Percentiles rank a stretch among this genome's conserved stretches.
Conservation (phyloP, 2,329 filamentous ascomycete species). For the Aspergillus pseudonomiae region DNA sequence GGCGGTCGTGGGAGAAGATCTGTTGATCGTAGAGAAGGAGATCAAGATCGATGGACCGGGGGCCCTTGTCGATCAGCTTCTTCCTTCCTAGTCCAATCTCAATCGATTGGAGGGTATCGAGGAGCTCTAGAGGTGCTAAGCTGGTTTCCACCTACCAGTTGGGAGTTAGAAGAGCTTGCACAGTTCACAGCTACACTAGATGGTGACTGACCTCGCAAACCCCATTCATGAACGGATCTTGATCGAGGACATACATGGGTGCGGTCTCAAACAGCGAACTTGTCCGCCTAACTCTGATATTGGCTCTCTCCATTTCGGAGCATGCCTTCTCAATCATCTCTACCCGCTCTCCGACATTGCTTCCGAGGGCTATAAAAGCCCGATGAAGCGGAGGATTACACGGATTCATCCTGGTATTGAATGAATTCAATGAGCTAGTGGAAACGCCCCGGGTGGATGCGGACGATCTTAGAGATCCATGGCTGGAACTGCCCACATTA, state of each 20-base stretch:
- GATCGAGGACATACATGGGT: slow-evolving; percentile 94
- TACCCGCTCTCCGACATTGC: slow-evolving; percentile 86
- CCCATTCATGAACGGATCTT: slow-evolving; percentile 87
- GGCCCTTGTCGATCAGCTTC: slow-evolving; percentile 90
- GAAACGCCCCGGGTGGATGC: slow-evolving; percentile 16
- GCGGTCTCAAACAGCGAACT: slow-evolving; percentile 93
- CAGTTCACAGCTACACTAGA: not conserved
- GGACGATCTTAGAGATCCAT: slow-evolving; percentile 10
- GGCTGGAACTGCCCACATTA: not conserved
- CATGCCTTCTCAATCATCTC: slow-evolving; percentile 84
- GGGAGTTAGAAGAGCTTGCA: slow-evolving; percentile 15
- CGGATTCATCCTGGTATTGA: slow-evolving; percentile 23
- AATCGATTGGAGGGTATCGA: slow-evolving; percentile 81
- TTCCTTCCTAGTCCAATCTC: slow-evolving; percentile 77
- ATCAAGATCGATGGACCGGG: slow-evolving; percentile 91
- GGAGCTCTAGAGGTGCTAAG: slow-evolving; percentile 71
- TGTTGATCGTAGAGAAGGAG: slow-evolving; percentile 80
- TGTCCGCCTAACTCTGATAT: slow-evolving; percentile 75
- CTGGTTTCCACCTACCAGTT: slow-evolving; percentile 72
- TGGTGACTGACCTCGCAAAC: slow-evolving; percentile 78
- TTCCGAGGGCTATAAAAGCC: slow-evolving; percentile 86
- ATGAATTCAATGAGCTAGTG: slow-evolving; percentile 8
- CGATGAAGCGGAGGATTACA: slow-evolving; percentile 33
- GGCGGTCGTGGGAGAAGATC: slow-evolving; percentile 66
- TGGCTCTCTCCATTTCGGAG: slow-evolving; percentile 70